Evolutionary conservation across 306 rosid species (phyloP), one percentile per base, ranked within the genome.

Genomic region (Fagus sylvatica): DNA sequence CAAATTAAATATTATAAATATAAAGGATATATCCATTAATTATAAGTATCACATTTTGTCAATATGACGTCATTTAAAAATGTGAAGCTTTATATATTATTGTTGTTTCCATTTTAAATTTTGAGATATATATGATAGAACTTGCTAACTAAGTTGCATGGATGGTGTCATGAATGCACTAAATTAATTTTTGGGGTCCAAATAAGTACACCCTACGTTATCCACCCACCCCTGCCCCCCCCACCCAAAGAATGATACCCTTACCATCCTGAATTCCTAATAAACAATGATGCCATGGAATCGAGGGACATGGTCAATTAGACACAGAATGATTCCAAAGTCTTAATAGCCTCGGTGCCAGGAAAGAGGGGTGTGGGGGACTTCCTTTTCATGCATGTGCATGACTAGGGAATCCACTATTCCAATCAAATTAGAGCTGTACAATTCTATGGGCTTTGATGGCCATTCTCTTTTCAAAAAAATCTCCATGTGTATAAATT

Each of bases 371-470:
- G 41, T 4, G 6, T 4, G 41, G 1, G 51, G 13, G 51, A 13
- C 68, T 49, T 22, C 83, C 40, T 22, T 30, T 16, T 59, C 48
- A 59, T 30, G n/a, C n/a, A n/a, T n/a, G 73, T 67, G 33, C 78
- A 49, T 79, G 19, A 60, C 74, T 69, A 76, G 77, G 80, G 77
- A 80, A 77, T 51, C 40, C 60, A 69, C 74, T 53, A 28, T 48
- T 74, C 59, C 53, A 75, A 61, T 2, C 1, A 74, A 62, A 46
- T 28, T 73, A 28, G 42, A 54, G 74, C 9, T 1, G 40, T 22
- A 22, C 28, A 22, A 22, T 22, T 53, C 51, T 22, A 60, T 39
- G 40, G 53, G 73, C 30, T 70, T 60, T 48, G 39, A n/a, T 74
- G 55, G 49, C 53, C 71, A 40, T 42, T 43, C 43, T n/a, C 72